Evolutionary conservation across 192 early-diverging fungal genomes (phyloP).

Genomic region (Funneliformis mosseae): DNA sequence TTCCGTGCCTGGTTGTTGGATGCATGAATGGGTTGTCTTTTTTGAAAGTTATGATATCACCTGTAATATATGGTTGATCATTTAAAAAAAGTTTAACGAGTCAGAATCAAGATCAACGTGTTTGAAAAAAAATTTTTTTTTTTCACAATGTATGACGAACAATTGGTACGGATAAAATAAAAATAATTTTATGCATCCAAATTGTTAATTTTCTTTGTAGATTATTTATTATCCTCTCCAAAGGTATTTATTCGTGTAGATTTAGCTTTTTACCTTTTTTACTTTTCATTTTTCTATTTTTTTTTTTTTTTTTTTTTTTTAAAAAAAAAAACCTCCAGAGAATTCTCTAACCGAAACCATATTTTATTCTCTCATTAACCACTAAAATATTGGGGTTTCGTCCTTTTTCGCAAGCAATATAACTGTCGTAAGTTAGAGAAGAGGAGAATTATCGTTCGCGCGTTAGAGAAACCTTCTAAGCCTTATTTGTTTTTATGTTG

Average conservation of each 20-base stretch:
- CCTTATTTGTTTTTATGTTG: too few relatives aligned
- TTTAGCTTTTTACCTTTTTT: background rate
- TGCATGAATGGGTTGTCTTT: background rate
- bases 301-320: too few relatives aligned
- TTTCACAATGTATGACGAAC: background rate
- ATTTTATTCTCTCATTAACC: too few relatives aligned
- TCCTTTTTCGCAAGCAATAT: too few relatives aligned
- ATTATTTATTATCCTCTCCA: background rate
- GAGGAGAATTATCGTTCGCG: too few relatives aligned
- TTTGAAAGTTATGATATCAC: background rate
- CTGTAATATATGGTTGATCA: background rate
- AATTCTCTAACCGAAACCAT: too few relatives aligned
- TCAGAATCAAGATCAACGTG: background rate
- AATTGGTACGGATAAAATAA: background rate
- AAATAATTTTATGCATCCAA: background rate
- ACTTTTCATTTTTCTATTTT: too few relatives aligned
- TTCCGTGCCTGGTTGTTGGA: background rate
- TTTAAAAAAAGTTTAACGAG: background rate
- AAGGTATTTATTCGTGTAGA: background rate
- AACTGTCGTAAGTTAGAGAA: too few relatives aligned
- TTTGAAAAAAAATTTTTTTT: background rate
- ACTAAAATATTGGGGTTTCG: too few relatives aligned
- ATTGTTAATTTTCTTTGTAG: background rate
- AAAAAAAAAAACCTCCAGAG: too few relatives aligned
- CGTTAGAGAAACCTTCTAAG: too few relatives aligned